Base-by-base conservation (phyloP, 805 yeast species). In the Pichia eremophila region DNA sequence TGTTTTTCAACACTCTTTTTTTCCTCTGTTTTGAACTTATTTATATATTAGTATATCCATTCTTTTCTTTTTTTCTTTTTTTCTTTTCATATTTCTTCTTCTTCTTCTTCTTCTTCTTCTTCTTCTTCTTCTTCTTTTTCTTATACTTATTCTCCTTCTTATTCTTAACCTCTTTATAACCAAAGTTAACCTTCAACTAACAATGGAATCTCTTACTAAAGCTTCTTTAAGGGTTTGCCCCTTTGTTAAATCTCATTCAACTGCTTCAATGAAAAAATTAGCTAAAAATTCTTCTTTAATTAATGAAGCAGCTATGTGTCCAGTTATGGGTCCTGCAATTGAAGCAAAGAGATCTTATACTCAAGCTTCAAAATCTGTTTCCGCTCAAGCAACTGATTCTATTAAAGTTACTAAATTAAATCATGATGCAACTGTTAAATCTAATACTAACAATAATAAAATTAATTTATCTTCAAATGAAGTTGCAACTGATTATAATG, bases 281-380 rank as follows among this genome's bases (percentile, higher is more conserved):
- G 73, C 82, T 45, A 62, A 64, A 19, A 55, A 62, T 48, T 61
- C 74, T 32, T 59, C 66, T 27, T 74, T 84, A 61, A 69, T 74
- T 42, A 59, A 67, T 41, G 77, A 77, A 53, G 96, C 95, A 46
- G 65, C 75, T 41, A 76, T 74, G 51, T 90, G 98, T 66, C 98
- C 98, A n/a, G 84, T 89, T 47, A 85, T 89, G 84, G 87, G 87
- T 27, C 80, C 81, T 45, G 96, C 95, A 36, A 67, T 88, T 46
- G 61, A 61, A 54, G 59, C 65, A 39, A 58, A 56, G 44, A 71
- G 75, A 65, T 19, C 50, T 43, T 77, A 77, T 57, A 71, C 80
- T 12, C 63, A 71, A 29, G 73, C 79, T 41, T 65, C 78, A 14
- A 67, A 66, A 52, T 68, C 74, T 6, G 67, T 58, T 36, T 65